Conservation (phyloP, 257 asterid species). For the Gentiana macrophylla region DNA sequence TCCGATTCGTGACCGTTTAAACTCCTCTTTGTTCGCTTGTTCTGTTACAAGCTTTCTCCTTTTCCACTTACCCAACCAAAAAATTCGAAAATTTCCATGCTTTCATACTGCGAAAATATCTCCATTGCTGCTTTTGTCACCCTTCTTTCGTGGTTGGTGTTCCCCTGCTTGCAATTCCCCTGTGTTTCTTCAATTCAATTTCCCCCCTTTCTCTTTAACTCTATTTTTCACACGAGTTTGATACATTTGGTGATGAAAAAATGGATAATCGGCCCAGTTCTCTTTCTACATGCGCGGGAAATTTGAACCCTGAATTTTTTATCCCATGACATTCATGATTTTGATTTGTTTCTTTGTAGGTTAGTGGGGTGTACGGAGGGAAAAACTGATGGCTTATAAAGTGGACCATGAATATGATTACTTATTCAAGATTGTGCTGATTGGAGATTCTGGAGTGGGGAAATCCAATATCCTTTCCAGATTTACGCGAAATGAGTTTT, state of each 20-base stretch:
- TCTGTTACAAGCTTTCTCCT: conserved; percentile 5
- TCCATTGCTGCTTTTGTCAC: background rate
- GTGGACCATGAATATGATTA: conserved; percentile 41
- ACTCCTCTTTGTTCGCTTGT: conserved; percentile 17
- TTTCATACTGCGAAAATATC: background rate
- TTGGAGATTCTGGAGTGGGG: conserved; percentile 44
- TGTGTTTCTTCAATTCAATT: background rate
- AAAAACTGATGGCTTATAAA: conserved; percentile 27
- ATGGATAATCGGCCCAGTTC: background rate
- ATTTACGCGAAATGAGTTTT: conserved; percentile 37
- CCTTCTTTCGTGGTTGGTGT: conserved; percentile 6
- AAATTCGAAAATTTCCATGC: background rate
- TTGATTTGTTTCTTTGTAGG: conserved; percentile 8
- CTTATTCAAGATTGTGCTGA: conserved; percentile 32
- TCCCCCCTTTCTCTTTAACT: background rate
- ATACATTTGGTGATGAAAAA: background rate
- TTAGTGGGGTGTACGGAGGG: conserved; percentile 7
- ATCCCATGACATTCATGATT: background rate
- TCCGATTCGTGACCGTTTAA: conserved; percentile 14
- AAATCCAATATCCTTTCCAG: conserved; percentile 42
- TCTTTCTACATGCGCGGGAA: too few relatives aligned
- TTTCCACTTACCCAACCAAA: background rate
- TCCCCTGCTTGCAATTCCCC: background rate
- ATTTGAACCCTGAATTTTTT: background rate
- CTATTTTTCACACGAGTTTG: background rate